Evolutionary conservation across 225 moss, liverwort and hornwort species (phyloP).

Genomic region (Climacium dendroides): DNA sequence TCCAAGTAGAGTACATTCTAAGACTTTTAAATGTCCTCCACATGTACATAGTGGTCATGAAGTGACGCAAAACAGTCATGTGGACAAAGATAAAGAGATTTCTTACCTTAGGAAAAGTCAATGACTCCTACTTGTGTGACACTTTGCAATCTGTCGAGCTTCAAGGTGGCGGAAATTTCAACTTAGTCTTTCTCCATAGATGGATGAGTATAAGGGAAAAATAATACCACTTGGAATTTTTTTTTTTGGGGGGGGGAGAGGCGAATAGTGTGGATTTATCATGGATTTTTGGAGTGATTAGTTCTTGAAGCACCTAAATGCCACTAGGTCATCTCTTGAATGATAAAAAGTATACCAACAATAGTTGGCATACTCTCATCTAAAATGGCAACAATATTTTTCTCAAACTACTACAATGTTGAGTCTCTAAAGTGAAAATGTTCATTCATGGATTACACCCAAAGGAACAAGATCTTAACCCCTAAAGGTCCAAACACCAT

Average conservation of each 20-base stretch:
- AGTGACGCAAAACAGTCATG: too few species aligned
- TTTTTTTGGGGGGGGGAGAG: background rate
- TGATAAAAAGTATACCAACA: background rate
- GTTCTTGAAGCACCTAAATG: background rate
- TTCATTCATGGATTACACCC: background rate
- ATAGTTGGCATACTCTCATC: background rate
- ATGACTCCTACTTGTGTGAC: too few species aligned
- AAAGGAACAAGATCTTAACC: too few species aligned
- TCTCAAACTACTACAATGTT: background rate
- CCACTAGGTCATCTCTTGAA: rapidly evolving
- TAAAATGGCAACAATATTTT: background rate
- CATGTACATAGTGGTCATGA: too few species aligned
- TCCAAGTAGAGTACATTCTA: too few species aligned
- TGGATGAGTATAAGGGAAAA: background rate
- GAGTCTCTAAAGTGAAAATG: background rate
- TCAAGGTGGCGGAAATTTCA: rapidly evolving
- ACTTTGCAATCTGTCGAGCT: rapidly evolving
- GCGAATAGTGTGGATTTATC: background rate
- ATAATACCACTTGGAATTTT: background rate
- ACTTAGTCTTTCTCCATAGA: background rate
- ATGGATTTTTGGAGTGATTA: background rate
- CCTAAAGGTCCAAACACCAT: too few species aligned
- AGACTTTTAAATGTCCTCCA: too few species aligned
- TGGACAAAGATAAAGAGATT: too few species aligned
- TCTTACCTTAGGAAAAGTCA: rapidly evolving